Conservation (phyloP, 2,329 filamentous ascomycete genomes). For the Fusarium bactridioides region DNA sequence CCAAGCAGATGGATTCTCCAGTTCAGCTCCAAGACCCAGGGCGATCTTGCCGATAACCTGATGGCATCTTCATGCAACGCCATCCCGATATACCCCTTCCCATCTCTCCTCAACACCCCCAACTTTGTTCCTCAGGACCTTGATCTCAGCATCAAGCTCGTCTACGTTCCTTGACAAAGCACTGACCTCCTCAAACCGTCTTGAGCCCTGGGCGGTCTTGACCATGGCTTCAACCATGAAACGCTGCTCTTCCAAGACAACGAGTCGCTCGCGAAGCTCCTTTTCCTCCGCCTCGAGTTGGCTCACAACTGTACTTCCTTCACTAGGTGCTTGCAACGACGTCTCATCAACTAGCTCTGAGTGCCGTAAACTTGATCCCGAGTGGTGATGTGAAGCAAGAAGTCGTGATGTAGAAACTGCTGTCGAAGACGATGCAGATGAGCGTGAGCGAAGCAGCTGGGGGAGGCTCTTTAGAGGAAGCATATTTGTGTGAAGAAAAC, state of each 20-base stretch:
- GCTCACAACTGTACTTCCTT: conserved; percentile 62
- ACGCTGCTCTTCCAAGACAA: conserved; percentile 89
- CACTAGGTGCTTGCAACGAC: conserved; percentile 54
- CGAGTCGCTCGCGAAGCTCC: conserved; percentile 77
- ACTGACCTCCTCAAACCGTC: conserved; percentile 86
- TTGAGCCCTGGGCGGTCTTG: conserved; percentile 74
- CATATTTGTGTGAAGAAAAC: conserved; percentile 90
- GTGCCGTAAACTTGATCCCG: conserved; percentile 53
- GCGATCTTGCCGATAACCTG: neutral
- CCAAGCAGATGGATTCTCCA: neutral
- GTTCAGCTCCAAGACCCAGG: neutral
- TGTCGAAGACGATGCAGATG: conserved; percentile 45
- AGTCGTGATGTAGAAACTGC: conserved; percentile 43
- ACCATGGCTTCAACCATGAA: conserved; percentile 92
- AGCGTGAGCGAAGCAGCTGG: conserved; percentile 63
- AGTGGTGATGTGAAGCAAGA: conserved; percentile 46
- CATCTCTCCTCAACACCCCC: conserved; percentile 69
- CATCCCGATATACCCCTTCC: conserved; percentile 59
- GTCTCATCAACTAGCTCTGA: conserved; percentile 58
- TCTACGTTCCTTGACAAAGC: conserved; percentile 82
- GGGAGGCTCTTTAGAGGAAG: conserved; percentile 81
- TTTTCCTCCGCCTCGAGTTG: conserved; percentile 84
- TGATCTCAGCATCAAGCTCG: conserved; percentile 82
- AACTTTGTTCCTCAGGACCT: conserved; percentile 69
- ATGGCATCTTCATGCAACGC: conserved; percentile 22